Percentiles rank a stretch among this genome's conserved stretches.
phyloP scores from a whole-genome alignment of 2,329 filamentous ascomycete genomes.

The Coniochaeta sp. region DNA sequence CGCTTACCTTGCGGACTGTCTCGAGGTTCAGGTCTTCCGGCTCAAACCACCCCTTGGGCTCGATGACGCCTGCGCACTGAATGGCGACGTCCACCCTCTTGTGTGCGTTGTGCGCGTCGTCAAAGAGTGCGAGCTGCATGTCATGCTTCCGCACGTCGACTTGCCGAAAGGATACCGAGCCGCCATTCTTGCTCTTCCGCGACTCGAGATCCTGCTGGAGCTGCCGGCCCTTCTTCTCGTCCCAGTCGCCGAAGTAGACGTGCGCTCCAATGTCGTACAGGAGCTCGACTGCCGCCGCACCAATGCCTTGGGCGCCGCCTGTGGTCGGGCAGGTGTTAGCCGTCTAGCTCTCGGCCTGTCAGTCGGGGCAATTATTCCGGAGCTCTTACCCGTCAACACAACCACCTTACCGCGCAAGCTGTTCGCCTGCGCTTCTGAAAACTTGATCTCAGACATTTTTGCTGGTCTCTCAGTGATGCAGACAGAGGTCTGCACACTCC shows the following conservation, averaged over 20 bases:
- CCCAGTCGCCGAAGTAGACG: conserved; percentile 20
- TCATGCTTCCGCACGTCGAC: conserved; percentile 38
- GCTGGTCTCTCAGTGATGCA: not conserved
- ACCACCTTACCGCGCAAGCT: conserved; percentile 12
- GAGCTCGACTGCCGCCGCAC: conserved; percentile 15
- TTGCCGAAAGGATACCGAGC: conserved; percentile 27
- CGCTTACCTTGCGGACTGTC: conserved; percentile 29
- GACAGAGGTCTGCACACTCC: not conserved
- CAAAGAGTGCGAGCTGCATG: conserved; percentile 38
- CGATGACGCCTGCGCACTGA: conserved; percentile 34
- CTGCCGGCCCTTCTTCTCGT: conserved; percentile 11
- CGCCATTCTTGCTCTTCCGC: conserved; percentile 4
- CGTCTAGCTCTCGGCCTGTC: not conserved
- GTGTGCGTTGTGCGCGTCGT: conserved; percentile 33
- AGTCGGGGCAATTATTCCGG: not conserved
- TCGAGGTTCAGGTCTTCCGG: conserved; percentile 30
- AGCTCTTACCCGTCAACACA: conserved; percentile 11
- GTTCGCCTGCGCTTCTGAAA: conserved; percentile 6
- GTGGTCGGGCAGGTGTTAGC: not conserved
- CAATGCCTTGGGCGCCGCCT: conserved; percentile 20
- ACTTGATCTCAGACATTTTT: conserved; percentile 10
- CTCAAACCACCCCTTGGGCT: conserved; percentile 37
- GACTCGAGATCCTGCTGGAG: conserved; percentile 9
- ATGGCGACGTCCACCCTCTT: conserved; percentile 41
- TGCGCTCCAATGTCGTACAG: conserved; percentile 15